phyloP scores from a whole-genome alignment of 306 rosid genomes.

The Neltuma alba region DNA sequence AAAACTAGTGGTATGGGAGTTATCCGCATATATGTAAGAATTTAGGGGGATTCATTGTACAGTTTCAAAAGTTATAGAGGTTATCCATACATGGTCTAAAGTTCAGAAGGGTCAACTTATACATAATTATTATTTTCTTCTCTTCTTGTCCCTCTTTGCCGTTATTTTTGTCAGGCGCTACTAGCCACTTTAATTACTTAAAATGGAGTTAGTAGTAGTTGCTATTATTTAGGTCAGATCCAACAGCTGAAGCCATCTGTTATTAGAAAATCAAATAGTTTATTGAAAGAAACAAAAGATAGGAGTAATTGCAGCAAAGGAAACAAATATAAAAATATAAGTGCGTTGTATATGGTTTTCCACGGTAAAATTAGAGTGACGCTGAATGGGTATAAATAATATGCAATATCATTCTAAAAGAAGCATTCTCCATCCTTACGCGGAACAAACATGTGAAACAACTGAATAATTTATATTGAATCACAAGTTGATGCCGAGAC shows the following conservation, averaged over 20 bases:
- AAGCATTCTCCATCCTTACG: neutral
- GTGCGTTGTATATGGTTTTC: constrained; percentile 7
- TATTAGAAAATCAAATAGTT: neutral
- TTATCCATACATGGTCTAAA: too few species aligned
- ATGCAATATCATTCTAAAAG: neutral
- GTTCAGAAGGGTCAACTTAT: too few species aligned
- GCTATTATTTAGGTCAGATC: neutral
- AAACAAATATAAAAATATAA: neutral
- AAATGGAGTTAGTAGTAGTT: neutral
- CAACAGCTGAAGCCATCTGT: neutral
- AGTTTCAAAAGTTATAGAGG: too few species aligned
- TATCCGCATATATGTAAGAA: too few species aligned
- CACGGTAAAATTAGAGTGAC: neutral
- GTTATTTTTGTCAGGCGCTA: neutral
- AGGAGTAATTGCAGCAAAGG: neutral
- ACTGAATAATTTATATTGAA: neutral
- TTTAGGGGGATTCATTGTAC: too few species aligned
- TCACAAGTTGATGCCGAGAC: constrained; percentile 22
- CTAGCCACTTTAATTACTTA: neutral
- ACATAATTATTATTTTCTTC: neutral
- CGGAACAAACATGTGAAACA: neutral
- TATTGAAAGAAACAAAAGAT: neutral
- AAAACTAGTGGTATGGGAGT: too few species aligned
- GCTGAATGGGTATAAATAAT: neutral
- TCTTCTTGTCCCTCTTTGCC: too few species aligned